Evolutionary conservation across 306 rosid species (phyloP), one percentile per base, ranked within the genome.

Genomic region (Dalbergia cochinchinensis): DNA sequence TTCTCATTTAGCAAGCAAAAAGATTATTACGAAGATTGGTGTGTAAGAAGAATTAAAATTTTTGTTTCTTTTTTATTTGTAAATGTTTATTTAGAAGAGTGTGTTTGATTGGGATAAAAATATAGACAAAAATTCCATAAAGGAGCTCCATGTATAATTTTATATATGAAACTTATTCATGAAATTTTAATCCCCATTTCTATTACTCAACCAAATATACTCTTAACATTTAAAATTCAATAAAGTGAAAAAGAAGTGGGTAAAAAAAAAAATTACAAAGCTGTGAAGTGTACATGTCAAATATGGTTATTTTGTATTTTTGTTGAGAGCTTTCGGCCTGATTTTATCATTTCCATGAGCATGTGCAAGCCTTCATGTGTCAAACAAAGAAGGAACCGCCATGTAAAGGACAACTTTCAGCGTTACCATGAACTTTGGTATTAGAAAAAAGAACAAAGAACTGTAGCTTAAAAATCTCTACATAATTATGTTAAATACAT

Each of bases 331-430:
- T 54, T 73, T 73, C 22, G 22, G 66, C 35, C 41, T 11, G 6
- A 73, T 58, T 58, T 59, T 57, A 73, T 73, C 20, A 58, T 22
- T 42, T 39, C 10, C 50, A 72, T 13, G 22, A 20, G 54, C 77
- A 72, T 72, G 78, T 59, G 68, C 39, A 20, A 20, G 22, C 7
- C 13, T 57, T 18, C 13, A 55, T 72, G 19, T 19, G 12, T 55
- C 66, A 11, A 55, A 67, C 41, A 47, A 45, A 57, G 35, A 71
- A 26, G 64, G 34, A 71, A n/a, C 34, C 76, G 35, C 66, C 54
- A 39, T 37, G 50, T 57, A 72, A 26, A 51, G 54, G 19, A 35
- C 18, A 55, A 37, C 37, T 72, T 19, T 39, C 8, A 5, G 19
- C 47, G 33, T 50, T 69, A 68, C 16, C n/a, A 12, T 67, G 18